Base-by-base conservation (phyloP, 2,329 filamentous ascomycete genomes). In the Rhexocercosporidium sp. region DNA sequence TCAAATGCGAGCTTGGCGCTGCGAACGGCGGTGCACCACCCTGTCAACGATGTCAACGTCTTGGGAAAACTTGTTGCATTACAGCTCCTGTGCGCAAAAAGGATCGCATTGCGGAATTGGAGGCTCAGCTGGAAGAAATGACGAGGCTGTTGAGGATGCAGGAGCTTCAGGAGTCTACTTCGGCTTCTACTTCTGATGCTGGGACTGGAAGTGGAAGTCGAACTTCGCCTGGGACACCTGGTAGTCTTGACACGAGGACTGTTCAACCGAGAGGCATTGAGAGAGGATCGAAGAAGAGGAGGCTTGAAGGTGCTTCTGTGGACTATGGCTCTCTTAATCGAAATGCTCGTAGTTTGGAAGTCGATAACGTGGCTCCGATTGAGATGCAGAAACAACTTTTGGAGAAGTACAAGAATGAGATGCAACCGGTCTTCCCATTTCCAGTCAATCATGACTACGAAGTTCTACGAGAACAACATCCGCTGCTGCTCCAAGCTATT, bases 1-100 rank as follows among this genome's bases (percentile, higher is more conserved):
- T 66, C 31, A 66, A 66, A 46, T 66, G 64, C 25, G 64, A 66
- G 39, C 64, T 66, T 18, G 64, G 64, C 12, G n/a, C 64, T 0
- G 11, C 34, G 9, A 12, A 20, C 18, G 25, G 22, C 7, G 31
- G 61, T 5, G 1, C 12, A 34, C 64, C 64, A 16, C 64, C 64
- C 7, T 66, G 64, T 46, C 11, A 62, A 46, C 25, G 64, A 29
- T 66, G 64, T 59, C 27, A 51, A n/a, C 59, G 64, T 2, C 51
- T 66, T 1, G 64, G 64, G 1, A 66, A 66, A 49, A 49, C 16
- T 16, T 66, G 64, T 56, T 47, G 37, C 4, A 25, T 66, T 3
- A 62, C 64, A n/a, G 39, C 59, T 3, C 64, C 59, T 18, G 31
- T 62, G 14, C 59, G 59, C 5, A 51, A 62, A 39, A 66, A 66